Base-by-base conservation (phyloP, 1,139 yeast genomes). In the Suhomyces terraborum region DNA sequence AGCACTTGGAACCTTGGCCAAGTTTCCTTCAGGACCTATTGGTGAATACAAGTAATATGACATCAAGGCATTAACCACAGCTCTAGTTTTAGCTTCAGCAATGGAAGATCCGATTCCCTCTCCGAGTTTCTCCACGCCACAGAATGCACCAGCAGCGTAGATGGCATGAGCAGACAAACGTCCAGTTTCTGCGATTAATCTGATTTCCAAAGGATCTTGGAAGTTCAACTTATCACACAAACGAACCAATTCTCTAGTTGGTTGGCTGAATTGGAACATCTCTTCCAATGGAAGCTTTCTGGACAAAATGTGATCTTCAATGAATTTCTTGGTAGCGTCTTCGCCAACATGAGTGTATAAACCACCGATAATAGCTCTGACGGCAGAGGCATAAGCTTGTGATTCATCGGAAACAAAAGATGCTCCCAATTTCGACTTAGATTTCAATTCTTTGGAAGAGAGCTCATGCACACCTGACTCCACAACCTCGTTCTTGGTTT, bases 71-170 rank as follows among this genome's bases (percentile, higher is more conserved):
- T 86, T 86, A 35, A 89, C 94, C 37, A 89, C 88, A 22, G 97
- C 94, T 62, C 96, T 80, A 26, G 89, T 86, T 64, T 89, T 87
- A 32, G 98, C 97, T 67, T 93, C 98, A 51, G 77, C 79, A 53
- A 93, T 71, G 33, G 95, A 86, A n/a, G 94, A 74, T 36, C 98
- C 99, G 55, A 86, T 89, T 33, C 97, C 97, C 66, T 93, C 98
- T 39, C 98, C 97, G 43, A 93, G 73, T 64, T 88, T 84, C 47
- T 82, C 81, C 17, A 75, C 73, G 25, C 97, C 98, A 43, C 84
- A 75, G 63, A 89, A 93, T 1, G 88, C 95, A 40, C 97, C 98
- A 25, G 93, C 95, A 13, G 91, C 87, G 56, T 79, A 93, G 32
- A 89, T 84, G 19, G 98, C 96, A 42, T 88, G 81, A 45, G 80